Evolutionary conservation across 2,329 filamentous ascomycete genomes (phyloP), one percentile per base, ranked within the genome.

Genomic region (Cladosporium oxysporum): DNA sequence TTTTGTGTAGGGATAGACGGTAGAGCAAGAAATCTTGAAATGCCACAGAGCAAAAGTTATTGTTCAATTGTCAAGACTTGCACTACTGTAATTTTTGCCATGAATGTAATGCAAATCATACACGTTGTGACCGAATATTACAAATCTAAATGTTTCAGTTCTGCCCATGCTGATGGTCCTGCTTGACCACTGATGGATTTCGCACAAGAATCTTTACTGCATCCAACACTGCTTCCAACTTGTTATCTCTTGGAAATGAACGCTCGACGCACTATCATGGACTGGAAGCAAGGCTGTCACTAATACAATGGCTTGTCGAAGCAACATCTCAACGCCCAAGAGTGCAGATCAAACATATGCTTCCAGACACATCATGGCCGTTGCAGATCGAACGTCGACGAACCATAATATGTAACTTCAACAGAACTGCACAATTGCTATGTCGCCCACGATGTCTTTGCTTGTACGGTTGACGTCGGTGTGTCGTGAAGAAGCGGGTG

Each of bases 1-100:
- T 50, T 47, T 59, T 41, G 33, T 62, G 60, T 62, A 55, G 60
- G 60, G 49, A 62, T 62, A 62, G 60, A 62, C 49, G 33, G 49
- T 62, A 62, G 60, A 62, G 60, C 49, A 41, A 47, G 41, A 47
- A 44, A 44, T 59, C 37, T 29, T 59, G 57, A 55, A 12, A 55
- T 55, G n/a, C 52, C 29, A 55, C 52, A 55, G 28, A 47, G 52
- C 52, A 55, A 55, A 55, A 55, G 28, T 31, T 55, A 21, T 10
- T 55, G 49, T 55, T 53, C 52, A n/a, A 21, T 31, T 14, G 14
- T 14, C 21, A 55, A n/a, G 26, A 44, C n/a, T n/a, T 44, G 35
- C 16, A 5, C 16, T 41, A 5, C 14, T 18, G 35, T 7, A 18
- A 41, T 5, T 18, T 16, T 44, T 44, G 18, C 18, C 18, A 21